These are phyloP conservation scores for Erythrophleum fordii DNA, from an alignment of 306 rosid species.

Conservation along the genomic window DNA sequence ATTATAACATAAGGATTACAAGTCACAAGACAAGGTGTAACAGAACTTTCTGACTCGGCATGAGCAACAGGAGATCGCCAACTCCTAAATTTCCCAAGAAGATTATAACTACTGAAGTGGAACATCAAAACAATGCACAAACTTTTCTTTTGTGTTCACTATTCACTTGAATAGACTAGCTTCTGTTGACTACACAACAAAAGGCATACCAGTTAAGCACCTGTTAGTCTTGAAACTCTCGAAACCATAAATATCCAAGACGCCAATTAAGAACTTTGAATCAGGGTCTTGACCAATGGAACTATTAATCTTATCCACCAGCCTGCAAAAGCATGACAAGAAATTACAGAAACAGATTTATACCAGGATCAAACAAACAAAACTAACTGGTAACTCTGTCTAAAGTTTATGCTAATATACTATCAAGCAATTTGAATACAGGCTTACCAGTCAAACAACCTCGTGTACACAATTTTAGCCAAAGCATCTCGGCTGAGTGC, in stretches of 20 bases:
- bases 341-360: slow-evolving; percentile 17
- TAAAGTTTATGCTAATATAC: slow-evolving; percentile 23
- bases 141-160: slow-evolving; percentile 9
- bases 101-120: slow-evolving; percentile 17
- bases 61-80: slow-evolving; percentile 15
- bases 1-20: too few relatives aligned
- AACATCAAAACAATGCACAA: slow-evolving; percentile 20
- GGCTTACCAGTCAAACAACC: slow-evolving; percentile 96
- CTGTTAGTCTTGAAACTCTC: slow-evolving; percentile 99
- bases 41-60: neutral
- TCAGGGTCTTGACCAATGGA: slow-evolving; percentile 92
- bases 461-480: slow-evolving; percentile 89
- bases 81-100: slow-evolving; percentile 27
- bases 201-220: slow-evolving; percentile 69
- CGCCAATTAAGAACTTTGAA: slow-evolving; percentile 87
- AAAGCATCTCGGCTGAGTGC: slow-evolving; percentile 93
- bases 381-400: slow-evolving; percentile 33
- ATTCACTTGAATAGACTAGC: slow-evolving; percentile 34
- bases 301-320: slow-evolving; percentile 78
- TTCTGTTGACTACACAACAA: slow-evolving; percentile 47
- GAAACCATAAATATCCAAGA: slow-evolving; percentile 94
- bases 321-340: slow-evolving; percentile 63
- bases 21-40: slow-evolving; percentile 13
- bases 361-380: slow-evolving; percentile 24
- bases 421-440: slow-evolving; percentile 30